These are phyloP conservation scores for Leishmania mexicana DNA, from an alignment of 208 protist species.

Conservation along the genomic window DNA sequence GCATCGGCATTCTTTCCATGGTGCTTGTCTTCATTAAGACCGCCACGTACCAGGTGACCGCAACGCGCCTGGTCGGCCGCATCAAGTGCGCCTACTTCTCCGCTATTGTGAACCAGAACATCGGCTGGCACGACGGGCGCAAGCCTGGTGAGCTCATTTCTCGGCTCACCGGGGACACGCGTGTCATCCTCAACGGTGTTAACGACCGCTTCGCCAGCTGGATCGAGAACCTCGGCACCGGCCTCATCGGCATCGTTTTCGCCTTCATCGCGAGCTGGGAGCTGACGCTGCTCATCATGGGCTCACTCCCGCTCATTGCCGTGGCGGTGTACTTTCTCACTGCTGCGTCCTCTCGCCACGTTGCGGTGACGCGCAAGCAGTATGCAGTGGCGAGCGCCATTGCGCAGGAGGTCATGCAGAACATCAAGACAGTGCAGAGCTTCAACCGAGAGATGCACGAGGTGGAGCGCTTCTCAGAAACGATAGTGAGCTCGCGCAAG, in stretches of 20 bases:
- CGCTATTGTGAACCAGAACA: conserved; percentile 75
- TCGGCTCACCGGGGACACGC: conserved; percentile 71
- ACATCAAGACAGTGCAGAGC: conserved; percentile 80
- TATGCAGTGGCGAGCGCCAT: conserved; percentile 81
- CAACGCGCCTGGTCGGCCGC: conserved; percentile 50
- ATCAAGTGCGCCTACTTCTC: conserved; percentile 57
- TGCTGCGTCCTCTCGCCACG: conserved; percentile 43
- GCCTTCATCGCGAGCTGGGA: conserved; percentile 77
- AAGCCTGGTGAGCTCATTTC: conserved; percentile 73
- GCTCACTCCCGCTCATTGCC: conserved; percentile 63
- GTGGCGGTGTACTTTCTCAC: conserved; percentile 52
- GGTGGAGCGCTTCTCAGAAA: conserved; percentile 56
- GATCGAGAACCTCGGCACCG: conserved; percentile 67
- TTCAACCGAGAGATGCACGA: conserved; percentile 76
- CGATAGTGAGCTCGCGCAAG: conserved; percentile 42
- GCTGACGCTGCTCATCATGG: conserved; percentile 73
- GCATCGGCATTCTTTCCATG: conserved; percentile 49
- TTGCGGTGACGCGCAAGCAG: conserved; percentile 61
- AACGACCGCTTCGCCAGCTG: conserved; percentile 82
- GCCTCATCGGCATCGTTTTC: conserved; percentile 82
- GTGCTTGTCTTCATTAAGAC: conserved; percentile 52
- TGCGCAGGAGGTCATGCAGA: conserved; percentile 86
- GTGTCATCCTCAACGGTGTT: conserved; percentile 85
- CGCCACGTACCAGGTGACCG: conserved; percentile 41
- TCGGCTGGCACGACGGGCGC: conserved; percentile 83